phyloP scores from a whole-genome alignment of 768 basidiomycete species.

The Pleurotus eryngii region DNA sequence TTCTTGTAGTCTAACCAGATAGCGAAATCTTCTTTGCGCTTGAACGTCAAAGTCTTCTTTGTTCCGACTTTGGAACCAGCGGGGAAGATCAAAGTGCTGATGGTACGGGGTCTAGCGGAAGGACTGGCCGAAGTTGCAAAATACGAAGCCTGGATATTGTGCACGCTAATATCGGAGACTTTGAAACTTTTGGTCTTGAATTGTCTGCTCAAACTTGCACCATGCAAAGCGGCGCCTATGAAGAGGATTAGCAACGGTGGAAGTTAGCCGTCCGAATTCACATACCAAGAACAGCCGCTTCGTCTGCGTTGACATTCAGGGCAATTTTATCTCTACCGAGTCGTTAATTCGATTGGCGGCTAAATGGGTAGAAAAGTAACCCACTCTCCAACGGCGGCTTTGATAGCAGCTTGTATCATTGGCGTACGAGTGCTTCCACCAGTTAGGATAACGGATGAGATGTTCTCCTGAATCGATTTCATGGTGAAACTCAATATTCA shows the following conservation, averaged over 20 bases:
- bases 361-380: conserved; percentile 22
- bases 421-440: conserved; percentile 90
- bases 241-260: not conserved
- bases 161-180: conserved; percentile 65
- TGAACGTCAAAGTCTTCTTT: conserved; percentile 85
- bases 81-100: conserved; percentile 76
- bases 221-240: conserved; percentile 83
- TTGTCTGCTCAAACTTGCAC: conserved; percentile 81
- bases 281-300: conserved; percentile 85
- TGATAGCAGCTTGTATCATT: conserved; percentile 85
- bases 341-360: not conserved
- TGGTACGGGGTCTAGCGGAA: conserved; percentile 55
- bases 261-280: not conserved
- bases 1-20: conserved; percentile 78
- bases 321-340: conserved; percentile 72
- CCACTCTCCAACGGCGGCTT: conserved; percentile 73
- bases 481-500: not conserved
- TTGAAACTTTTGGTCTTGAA: conserved; percentile 97
- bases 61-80: conserved; percentile 71
- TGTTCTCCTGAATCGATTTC: conserved; percentile 52
- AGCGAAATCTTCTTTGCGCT: conserved; percentile 78
- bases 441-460: conserved; percentile 88
- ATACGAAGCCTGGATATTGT: conserved; percentile 81
- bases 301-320: conserved; percentile 94
- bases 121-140: conserved; percentile 55